These are phyloP conservation scores for Plantago major DNA, from an alignment of 257 asterid genomes.

Conservation along the genomic window DNA sequence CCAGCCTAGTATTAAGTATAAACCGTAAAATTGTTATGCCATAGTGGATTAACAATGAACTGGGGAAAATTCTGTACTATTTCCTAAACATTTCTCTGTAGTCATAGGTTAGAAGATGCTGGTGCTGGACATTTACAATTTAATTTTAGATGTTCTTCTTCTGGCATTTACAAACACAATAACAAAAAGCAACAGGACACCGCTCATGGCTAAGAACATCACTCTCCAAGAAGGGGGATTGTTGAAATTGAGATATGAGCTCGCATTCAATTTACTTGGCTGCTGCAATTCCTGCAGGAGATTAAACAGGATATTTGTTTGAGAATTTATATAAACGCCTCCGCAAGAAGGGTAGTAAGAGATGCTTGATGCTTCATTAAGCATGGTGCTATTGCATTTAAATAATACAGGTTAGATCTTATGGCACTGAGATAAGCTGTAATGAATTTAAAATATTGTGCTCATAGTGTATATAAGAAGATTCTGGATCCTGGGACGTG, in stretches of 20 bases:
- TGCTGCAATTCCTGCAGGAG: slow-evolving; percentile 38
- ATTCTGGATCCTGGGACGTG: background rate
- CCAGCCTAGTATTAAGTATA: too few species aligned
- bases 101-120: too few species aligned
- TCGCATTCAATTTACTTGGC: slow-evolving; percentile 13
- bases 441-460: too few species aligned
- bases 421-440: too few species aligned
- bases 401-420: too few species aligned
- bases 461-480: too few species aligned
- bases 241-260: slow-evolving; percentile 22
- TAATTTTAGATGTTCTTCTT: slow-evolving; percentile 59
- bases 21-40: too few species aligned
- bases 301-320: background rate
- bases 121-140: slow-evolving; percentile 34
- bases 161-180: slow-evolving; percentile 53
- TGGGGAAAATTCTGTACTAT: too few species aligned
- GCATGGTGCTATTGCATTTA: too few species aligned
- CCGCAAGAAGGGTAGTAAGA: background rate
- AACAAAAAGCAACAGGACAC: slow-evolving; percentile 38
- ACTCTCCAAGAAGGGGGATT: slow-evolving; percentile 36
- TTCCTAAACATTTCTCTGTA: too few species aligned
- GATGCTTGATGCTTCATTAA: too few species aligned
- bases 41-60: too few species aligned
- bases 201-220: slow-evolving; percentile 31
- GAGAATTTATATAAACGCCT: background rate